Conservation (phyloP, 2,329 filamentous ascomycete genomes). For the Malbranchea zuffiana region DNA sequence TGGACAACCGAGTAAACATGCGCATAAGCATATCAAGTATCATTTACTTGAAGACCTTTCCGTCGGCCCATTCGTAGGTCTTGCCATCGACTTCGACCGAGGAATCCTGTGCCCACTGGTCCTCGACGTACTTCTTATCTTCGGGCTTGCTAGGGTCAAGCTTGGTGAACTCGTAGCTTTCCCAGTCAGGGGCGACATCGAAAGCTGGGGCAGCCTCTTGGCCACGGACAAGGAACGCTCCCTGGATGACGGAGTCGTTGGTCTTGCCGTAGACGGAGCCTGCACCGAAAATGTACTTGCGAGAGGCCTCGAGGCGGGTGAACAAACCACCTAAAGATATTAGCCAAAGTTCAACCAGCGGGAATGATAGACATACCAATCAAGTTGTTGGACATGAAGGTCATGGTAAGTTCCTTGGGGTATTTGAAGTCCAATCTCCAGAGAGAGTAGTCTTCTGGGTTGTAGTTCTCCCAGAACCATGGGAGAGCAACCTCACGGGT, state of each 20-base stretch:
- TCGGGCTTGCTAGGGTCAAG: slow-evolving; percentile 78
- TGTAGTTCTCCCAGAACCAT: slow-evolving; percentile 97
- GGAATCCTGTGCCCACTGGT: slow-evolving; percentile 88
- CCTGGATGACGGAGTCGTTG: slow-evolving; percentile 83
- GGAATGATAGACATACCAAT: slow-evolving; percentile 48
- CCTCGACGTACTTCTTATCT: slow-evolving; percentile 75
- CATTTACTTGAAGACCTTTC: slow-evolving; percentile 97
- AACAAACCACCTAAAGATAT: slow-evolving; percentile 66
- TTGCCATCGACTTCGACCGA: slow-evolving; percentile 70
- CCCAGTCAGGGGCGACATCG: slow-evolving; percentile 91
- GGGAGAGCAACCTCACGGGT: slow-evolving; percentile 70
- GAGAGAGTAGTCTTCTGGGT: slow-evolving; percentile 89
- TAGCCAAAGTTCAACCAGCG: neutral
- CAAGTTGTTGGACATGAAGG: slow-evolving; percentile 98
- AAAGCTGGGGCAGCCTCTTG: slow-evolving; percentile 79
- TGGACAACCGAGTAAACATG: no score
- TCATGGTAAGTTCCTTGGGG: slow-evolving; percentile 91
- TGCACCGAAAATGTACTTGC: slow-evolving; percentile 94
- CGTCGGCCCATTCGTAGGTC: slow-evolving; percentile 76
- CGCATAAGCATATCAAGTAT: no score
- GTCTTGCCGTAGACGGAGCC: slow-evolving; percentile 78
- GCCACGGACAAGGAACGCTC: slow-evolving; percentile 90
- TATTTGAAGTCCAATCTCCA: slow-evolving; percentile 98
- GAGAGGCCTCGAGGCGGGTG: slow-evolving; percentile 87
- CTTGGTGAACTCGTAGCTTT: slow-evolving; percentile 95